These are phyloP conservation scores for Spergularia bocconei DNA, from an alignment of 148 eudicot genomes.

Conservation along the genomic window DNA sequence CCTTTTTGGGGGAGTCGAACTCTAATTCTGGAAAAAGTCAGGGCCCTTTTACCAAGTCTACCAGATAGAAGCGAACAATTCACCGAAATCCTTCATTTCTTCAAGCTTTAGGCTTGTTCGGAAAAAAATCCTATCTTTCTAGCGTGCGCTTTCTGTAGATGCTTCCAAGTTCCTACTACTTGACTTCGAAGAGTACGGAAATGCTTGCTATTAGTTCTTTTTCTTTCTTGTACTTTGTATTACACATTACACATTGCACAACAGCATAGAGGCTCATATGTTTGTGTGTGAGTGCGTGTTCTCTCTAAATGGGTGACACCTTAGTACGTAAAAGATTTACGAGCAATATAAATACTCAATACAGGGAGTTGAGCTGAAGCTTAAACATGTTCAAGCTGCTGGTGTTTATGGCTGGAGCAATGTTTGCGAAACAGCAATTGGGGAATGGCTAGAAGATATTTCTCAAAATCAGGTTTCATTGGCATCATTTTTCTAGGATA, in stretches of 20 bases:
- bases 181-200: not conserved
- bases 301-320: not conserved
- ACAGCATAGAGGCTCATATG: not conserved
- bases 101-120: too few relatives aligned
- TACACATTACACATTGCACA: slow-evolving; percentile 3
- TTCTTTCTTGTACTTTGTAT: not conserved
- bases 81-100: too few relatives aligned
- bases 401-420: slow-evolving; percentile 92
- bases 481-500: not conserved
- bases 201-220: not conserved
- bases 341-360: slow-evolving; percentile 2
- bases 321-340: not conserved
- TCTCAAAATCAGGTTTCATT: slow-evolving; percentile 84
- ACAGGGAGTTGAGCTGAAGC: slow-evolving; percentile 93
- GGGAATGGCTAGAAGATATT: slow-evolving; percentile 97
- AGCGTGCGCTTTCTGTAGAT: too few relatives aligned
- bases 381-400: slow-evolving; percentile 78
- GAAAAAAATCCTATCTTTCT: too few relatives aligned
- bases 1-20: too few relatives aligned
- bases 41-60: too few relatives aligned
- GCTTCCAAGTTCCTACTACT: not conserved
- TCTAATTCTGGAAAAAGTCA: too few relatives aligned
- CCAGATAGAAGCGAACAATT: too few relatives aligned
- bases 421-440: slow-evolving; percentile 64
- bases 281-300: too few relatives aligned